phyloP scores from a whole-genome alignment of 2,329 filamentous ascomycete species.

The Cyphellophora attinorum region DNA sequence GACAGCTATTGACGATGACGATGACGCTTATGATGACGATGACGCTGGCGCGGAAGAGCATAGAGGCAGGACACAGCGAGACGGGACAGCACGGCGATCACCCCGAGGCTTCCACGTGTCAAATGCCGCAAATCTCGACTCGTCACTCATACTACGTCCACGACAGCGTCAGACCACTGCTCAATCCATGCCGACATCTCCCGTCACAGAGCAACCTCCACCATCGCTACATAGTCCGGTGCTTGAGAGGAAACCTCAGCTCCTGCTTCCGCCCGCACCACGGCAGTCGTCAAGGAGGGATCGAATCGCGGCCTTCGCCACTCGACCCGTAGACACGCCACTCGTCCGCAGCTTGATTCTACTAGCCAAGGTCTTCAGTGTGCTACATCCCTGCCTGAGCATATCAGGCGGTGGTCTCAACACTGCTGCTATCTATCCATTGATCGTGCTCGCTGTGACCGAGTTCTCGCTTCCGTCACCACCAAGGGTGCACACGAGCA shows the following conservation, averaged over 20 bases:
- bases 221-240: background rate
- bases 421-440: constrained; percentile 13
- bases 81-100: background rate
- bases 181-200: constrained; percentile 4
- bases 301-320: background rate
- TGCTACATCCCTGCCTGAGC: constrained; percentile 15
- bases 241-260: constrained; percentile 7
- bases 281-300: background rate
- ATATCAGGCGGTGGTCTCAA: constrained; percentile 10
- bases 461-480: constrained; percentile 10
- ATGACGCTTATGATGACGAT: constrained; percentile 1
- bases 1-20: constrained; percentile 3
- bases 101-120: background rate
- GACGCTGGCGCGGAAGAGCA: too few relatives aligned
- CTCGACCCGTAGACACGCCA: constrained; percentile 7
- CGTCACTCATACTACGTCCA: constrained; percentile 7
- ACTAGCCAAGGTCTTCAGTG: constrained; percentile 13
- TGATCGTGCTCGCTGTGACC: constrained; percentile 12
- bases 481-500: background rate
- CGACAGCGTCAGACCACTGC: constrained; percentile 3
- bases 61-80: background rate
- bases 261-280: constrained; percentile 10
- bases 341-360: constrained; percentile 10
- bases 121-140: background rate
- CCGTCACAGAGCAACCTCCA: constrained; percentile 4